phyloP scores from a whole-genome alignment of 495 filamentous ascomycete species.

The Hypomontagnella submonticulosa region DNA sequence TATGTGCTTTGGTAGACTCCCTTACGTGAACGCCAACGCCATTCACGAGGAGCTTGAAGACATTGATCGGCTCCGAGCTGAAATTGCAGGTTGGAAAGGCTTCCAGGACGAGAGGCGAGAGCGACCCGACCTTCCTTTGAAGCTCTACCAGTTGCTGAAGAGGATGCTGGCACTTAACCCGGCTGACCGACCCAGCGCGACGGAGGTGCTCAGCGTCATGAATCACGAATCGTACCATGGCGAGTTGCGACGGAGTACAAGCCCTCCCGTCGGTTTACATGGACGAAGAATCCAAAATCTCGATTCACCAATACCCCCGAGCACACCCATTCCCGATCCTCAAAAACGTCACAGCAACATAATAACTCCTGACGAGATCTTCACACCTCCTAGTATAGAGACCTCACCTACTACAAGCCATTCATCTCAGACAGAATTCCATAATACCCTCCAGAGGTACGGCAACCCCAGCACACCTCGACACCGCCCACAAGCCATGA shows the following conservation, averaged over 20 bases:
- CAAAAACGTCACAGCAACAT: slow-evolving; percentile 46
- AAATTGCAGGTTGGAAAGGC: slow-evolving; percentile 88
- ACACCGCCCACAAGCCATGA: slow-evolving; percentile 48
- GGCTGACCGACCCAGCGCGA: slow-evolving; percentile 80
- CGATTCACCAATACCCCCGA: slow-evolving; percentile 62
- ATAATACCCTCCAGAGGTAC: slow-evolving; percentile 49
- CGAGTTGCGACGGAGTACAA: slow-evolving; percentile 49
- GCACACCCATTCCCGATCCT: slow-evolving; percentile 58
- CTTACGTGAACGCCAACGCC: slow-evolving; percentile 83
- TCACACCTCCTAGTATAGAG: slow-evolving; percentile 50
- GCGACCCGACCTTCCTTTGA: slow-evolving; percentile 84
- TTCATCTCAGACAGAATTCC: slow-evolving; percentile 43
- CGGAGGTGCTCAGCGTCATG: slow-evolving; percentile 85
- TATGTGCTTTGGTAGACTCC: slow-evolving; percentile 91
- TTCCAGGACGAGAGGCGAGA: slow-evolving; percentile 79
- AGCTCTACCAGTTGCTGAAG: slow-evolving; percentile 85
- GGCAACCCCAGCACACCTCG: slow-evolving; percentile 44
- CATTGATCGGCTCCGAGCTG: slow-evolving; percentile 84
- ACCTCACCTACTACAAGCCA: slow-evolving; percentile 41
- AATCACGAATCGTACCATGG: slow-evolving; percentile 68
- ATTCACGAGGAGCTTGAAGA: slow-evolving; percentile 94
- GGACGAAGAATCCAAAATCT: slow-evolving; percentile 66
- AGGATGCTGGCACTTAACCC: slow-evolving; percentile 83
- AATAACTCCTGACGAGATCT: slow-evolving; percentile 37
- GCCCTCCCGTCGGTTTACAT: slow-evolving; percentile 54